These are phyloP conservation scores for Venustampulla echinocandica DNA, from an alignment of 495 filamentous ascomycete species.

Conservation along the genomic window DNA sequence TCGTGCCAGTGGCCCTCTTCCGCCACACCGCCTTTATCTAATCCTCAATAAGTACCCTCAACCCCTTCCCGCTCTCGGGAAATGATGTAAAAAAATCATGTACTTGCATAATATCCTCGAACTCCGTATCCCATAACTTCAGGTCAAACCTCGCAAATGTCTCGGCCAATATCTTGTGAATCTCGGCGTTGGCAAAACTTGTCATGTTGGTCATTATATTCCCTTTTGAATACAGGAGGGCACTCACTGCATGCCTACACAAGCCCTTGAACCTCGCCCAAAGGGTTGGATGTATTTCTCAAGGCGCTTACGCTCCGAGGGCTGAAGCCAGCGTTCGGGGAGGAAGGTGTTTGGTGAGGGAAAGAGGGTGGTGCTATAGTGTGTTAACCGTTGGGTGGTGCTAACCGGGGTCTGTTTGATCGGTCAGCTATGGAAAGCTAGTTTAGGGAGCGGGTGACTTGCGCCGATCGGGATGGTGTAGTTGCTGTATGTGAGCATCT, in stretches of 20 bases:
- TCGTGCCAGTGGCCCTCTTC: no score
- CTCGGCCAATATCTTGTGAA: constrained; percentile 23
- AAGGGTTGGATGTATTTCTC: constrained; percentile 39
- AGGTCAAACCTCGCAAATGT: constrained; percentile 21
- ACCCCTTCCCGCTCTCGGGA: constrained; percentile 1
- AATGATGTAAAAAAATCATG: constrained; percentile 19
- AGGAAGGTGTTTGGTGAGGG: constrained; percentile 32
- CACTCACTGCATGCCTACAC: constrained; percentile 26
- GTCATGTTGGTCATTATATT: not conserved
- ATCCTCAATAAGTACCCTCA: no score
- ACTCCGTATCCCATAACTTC: constrained; percentile 21
- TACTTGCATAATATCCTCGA: constrained; percentile 20
- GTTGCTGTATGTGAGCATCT: constrained; percentile 13
- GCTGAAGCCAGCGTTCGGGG: constrained; percentile 39
- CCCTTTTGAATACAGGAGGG: not conserved
- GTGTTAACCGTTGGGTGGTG: constrained; percentile 13
- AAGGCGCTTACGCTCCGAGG: constrained; percentile 24
- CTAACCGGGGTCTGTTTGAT: constrained; percentile 8
- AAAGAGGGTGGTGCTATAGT: constrained; percentile 26
- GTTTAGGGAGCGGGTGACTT: not conserved
- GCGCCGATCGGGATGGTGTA: constrained; percentile 13
- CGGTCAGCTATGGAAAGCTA: not conserved
- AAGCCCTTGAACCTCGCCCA: constrained; percentile 34
- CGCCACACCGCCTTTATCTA: no score
- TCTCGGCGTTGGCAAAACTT: constrained; percentile 10